Percentiles rank a stretch among this genome's conserved stretches.
Conservation (phyloP, 2,329 filamentous ascomycete species). For the Penicillium sp. region DNA sequence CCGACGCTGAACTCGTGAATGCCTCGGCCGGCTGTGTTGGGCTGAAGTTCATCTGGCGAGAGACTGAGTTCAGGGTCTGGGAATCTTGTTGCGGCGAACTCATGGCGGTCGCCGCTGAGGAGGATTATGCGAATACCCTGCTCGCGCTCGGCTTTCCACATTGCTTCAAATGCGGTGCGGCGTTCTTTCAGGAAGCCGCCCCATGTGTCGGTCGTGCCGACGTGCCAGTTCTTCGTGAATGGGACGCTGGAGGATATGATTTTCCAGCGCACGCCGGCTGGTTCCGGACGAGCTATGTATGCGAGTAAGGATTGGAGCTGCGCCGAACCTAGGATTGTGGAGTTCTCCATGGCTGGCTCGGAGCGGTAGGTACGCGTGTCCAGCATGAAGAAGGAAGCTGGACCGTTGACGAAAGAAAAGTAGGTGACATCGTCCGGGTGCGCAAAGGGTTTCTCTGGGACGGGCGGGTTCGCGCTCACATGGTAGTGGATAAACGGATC, state of each 20-base stretch:
- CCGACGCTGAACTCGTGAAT: conserved; percentile 89
- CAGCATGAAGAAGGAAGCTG: conserved; percentile 89
- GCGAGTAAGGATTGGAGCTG: conserved; percentile 77
- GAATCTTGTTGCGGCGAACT: conserved; percentile 86
- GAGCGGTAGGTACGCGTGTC: conserved; percentile 87
- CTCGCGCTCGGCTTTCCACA: conserved; percentile 77
- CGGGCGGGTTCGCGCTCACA: conserved; percentile 76
- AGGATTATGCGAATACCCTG: conserved; percentile 76
- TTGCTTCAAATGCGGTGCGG: conserved; percentile 74
- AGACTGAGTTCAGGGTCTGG: conserved; percentile 45
- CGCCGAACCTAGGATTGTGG: conserved; percentile 80
- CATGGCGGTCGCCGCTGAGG: conserved; percentile 89
- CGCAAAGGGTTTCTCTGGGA: conserved; percentile 48
- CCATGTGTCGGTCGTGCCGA: conserved; percentile 89
- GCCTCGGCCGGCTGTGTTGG: conserved; percentile 35
- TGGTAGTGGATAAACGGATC: conserved; percentile 90
- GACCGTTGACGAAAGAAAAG: conserved; percentile 85
- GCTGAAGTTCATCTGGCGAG: conserved; percentile 14
- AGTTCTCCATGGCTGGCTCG: conserved; percentile 50
- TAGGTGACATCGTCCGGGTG: conserved; percentile 67
- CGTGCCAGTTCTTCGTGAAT: conserved; percentile 96
- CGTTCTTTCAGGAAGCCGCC: conserved; percentile 85
- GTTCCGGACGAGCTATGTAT: conserved; percentile 72
- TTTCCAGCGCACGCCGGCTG: conserved; percentile 84
- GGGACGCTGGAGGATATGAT: conserved; percentile 86